phyloP scores from a whole-genome alignment of 306 rosid genomes.

The Purshia tridentata region DNA sequence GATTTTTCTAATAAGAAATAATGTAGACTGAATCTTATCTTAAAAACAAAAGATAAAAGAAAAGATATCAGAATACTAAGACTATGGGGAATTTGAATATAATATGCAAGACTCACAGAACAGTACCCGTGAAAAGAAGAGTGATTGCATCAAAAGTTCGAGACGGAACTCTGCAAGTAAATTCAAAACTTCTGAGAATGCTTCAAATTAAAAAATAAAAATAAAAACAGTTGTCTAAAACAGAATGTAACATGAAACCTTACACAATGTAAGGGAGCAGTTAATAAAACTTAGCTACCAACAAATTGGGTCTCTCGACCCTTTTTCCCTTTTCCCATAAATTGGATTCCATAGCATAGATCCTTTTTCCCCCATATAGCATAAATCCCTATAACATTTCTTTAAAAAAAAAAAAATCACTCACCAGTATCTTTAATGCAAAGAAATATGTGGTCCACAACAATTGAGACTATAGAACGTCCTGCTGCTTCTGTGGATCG shows the following conservation, averaged over 20 bases:
- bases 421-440: constrained; percentile 84
- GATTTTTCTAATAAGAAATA: no score
- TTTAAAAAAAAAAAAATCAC: constrained; percentile 29
- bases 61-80: background rate
- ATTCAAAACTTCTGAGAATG: constrained; percentile 29
- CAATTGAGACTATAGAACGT: constrained; percentile 74
- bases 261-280: background rate
- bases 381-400: background rate
- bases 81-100: constrained; percentile 5
- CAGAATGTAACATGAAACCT: background rate
- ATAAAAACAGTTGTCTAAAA: background rate
- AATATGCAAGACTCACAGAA: constrained; percentile 12
- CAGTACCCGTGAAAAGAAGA: constrained; percentile 84
- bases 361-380: background rate
- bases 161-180: constrained; percentile 84
- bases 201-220: constrained; percentile 17
- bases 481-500: constrained; percentile 83
- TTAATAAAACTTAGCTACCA: background rate
- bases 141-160: constrained; percentile 90
- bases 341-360: constrained; percentile 7
- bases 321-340: background rate
- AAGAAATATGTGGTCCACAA: constrained; percentile 88
- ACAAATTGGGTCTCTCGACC: background rate
- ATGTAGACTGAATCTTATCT: background rate
- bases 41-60: background rate